Percentiles rank a stretch among this genome's conserved stretches.
Conservation (phyloP, 768 basidiomycete genomes). For the Pleurotus tuber-regium region DNA sequence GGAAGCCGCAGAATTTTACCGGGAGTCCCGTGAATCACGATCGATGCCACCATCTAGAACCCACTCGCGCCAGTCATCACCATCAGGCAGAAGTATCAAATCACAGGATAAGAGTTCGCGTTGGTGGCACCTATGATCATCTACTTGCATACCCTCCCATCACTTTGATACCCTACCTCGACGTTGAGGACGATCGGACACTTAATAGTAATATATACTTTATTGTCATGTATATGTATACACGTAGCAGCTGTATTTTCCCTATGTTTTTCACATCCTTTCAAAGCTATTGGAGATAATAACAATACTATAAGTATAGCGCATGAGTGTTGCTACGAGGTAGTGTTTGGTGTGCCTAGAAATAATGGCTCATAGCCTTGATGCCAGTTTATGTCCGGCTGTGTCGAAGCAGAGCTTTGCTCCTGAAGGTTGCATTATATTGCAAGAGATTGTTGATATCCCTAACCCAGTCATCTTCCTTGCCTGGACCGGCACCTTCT, state of each 20-base stretch:
- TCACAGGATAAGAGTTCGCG: constrained; percentile 15
- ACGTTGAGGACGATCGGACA: too few species aligned
- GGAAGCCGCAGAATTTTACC: constrained; percentile 16
- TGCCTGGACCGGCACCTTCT: constrained; percentile 74
- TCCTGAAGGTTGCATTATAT: constrained; percentile 92
- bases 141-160: not conserved
- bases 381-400: constrained; percentile 50
- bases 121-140: constrained; percentile 14
- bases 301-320: too few species aligned
- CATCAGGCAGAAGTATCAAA: constrained; percentile 15
- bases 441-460: constrained; percentile 94
- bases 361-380: not conserved
- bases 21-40: constrained; percentile 14
- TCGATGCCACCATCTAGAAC: constrained; percentile 23
- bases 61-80: constrained; percentile 21
- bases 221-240: too few species aligned
- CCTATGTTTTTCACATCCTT: too few species aligned
- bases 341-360: too few species aligned
- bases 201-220: too few species aligned
- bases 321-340: too few species aligned
- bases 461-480: constrained; percentile 94
- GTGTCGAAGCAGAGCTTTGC: constrained; percentile 80
- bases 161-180: too few species aligned
- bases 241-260: too few species aligned
- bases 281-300: too few species aligned